Conservation (phyloP, 805 yeast species). For the Metschnikowia arizonensis region DNA sequence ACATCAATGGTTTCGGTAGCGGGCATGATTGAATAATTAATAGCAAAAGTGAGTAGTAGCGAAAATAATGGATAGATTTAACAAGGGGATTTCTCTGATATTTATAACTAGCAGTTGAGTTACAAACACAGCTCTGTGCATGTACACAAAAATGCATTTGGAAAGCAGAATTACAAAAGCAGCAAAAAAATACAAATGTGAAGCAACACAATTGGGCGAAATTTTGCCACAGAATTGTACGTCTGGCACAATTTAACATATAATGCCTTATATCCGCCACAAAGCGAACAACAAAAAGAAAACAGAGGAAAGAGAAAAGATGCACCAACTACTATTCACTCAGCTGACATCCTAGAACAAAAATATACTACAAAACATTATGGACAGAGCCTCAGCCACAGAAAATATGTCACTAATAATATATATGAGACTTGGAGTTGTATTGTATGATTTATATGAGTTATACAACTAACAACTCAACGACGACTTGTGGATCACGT, state of each 20-base stretch:
- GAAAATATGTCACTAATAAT: too few species aligned
- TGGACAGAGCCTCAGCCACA: too few species aligned
- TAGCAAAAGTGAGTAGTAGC: constrained; percentile 1
- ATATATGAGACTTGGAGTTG: too few species aligned
- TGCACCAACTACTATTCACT: too few species aligned
- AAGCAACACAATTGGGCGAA: background rate
- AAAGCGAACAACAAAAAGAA: background rate
- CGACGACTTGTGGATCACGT: background rate
- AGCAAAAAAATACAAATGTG: background rate
- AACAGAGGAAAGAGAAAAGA: too few species aligned
- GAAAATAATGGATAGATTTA: background rate
- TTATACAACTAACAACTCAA: too few species aligned
- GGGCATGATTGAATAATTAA: background rate
- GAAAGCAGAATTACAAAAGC: background rate
- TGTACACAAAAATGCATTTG: background rate
- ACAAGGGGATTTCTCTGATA: background rate
- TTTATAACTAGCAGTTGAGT: background rate
- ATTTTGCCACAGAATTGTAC: background rate
- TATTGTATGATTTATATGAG: too few species aligned
- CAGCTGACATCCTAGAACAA: too few species aligned
- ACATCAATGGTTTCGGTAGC: background rate
- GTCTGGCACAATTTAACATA: background rate
- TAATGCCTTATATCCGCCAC: background rate
- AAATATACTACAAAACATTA: too few species aligned
- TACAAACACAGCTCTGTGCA: constrained; percentile 1